Conservation (phyloP, 116 monocot genomes). For the Zostera marina region DNA sequence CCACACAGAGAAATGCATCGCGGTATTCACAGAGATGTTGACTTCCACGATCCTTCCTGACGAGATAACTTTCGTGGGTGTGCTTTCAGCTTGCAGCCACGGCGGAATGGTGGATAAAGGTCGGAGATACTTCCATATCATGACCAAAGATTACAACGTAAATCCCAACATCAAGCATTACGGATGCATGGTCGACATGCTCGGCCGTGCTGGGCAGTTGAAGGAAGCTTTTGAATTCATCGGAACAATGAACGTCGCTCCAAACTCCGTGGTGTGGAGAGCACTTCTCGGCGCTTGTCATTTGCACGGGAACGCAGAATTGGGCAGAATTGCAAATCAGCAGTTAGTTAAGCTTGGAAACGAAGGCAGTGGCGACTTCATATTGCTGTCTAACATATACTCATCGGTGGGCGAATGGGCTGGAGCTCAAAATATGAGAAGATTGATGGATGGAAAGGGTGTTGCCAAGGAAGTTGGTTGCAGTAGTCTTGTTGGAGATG, state of each 20-base stretch:
- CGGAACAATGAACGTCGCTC: slow-evolving; percentile 33
- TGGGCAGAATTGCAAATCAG: slow-evolving; percentile 41
- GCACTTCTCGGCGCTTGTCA: slow-evolving; percentile 64
- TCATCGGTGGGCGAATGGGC: slow-evolving; percentile 62
- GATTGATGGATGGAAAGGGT: slow-evolving; percentile 64
- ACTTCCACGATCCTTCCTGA: slow-evolving; percentile 31
- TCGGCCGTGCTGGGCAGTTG: slow-evolving; percentile 63
- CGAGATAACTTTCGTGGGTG: slow-evolving; percentile 71
- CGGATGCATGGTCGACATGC: slow-evolving; percentile 92
- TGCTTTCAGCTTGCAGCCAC: slow-evolving; percentile 74
- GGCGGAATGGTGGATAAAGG: slow-evolving; percentile 71
- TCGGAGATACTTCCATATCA: slow-evolving; percentile 37
- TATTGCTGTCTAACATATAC: slow-evolving; percentile 81
- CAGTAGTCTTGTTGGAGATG: slow-evolving; percentile 7
- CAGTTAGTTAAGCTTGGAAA: slow-evolving; percentile 32
- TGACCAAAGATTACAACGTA: slow-evolving; percentile 48
- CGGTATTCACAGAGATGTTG: slow-evolving; percentile 50
- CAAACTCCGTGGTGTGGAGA: slow-evolving; percentile 65
- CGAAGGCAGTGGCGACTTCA: slow-evolving; percentile 68
- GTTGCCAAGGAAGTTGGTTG: slow-evolving; percentile 70
- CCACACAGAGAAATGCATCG: slow-evolving; percentile 21
- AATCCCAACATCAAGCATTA: slow-evolving; percentile 74
- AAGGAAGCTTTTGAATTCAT: slow-evolving; percentile 55
- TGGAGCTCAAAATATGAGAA: slow-evolving; percentile 54
- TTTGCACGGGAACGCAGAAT: slow-evolving; percentile 49